A percentile compares a stretch with the other conserved stretches of the same genome.
phyloP scores from a whole-genome alignment of 2,329 filamentous ascomycete species.

The Colletotrichum ledebouriae region DNA sequence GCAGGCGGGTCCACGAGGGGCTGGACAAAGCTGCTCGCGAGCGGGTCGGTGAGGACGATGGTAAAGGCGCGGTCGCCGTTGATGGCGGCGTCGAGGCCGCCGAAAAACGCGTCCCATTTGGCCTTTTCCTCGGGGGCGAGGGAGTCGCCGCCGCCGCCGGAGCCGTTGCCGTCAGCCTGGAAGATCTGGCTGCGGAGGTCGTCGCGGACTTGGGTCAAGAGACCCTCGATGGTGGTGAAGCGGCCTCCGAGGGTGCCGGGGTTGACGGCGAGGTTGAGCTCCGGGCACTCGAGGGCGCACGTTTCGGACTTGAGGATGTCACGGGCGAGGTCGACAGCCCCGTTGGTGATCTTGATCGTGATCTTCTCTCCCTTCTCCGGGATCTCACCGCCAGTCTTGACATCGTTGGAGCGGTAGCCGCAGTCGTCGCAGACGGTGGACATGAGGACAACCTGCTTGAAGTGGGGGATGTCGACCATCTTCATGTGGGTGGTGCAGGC shows the following conservation, averaged over 20 bases:
- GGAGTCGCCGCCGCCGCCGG: conserved; percentile 87
- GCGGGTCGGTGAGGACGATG: conserved; percentile 85
- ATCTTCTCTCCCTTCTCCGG: conserved; percentile 89
- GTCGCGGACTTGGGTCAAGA: conserved; percentile 91
- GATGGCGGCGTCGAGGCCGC: conserved; percentile 81
- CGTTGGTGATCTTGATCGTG: conserved; percentile 77
- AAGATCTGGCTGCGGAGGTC: conserved; percentile 93
- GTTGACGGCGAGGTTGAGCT: conserved; percentile 88
- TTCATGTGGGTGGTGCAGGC: conserved; percentile 95
- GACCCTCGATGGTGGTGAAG: conserved; percentile 96
- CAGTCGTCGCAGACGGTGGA: conserved; percentile 92
- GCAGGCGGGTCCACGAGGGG: conserved; percentile 80
- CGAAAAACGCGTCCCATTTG: conserved; percentile 88
- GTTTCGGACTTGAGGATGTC: conserved; percentile 98
- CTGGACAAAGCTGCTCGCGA: conserved; percentile 95
- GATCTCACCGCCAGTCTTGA: conserved; percentile 96
- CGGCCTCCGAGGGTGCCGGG: conserved; percentile 94
- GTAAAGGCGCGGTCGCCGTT: conserved; percentile 84
- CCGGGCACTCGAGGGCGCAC: conserved; percentile 87
- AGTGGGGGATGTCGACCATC: conserved; percentile 97
- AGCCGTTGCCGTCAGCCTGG: conserved; percentile 76
- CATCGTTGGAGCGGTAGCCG: conserved; percentile 95
- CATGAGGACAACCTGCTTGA: conserved; percentile 98
- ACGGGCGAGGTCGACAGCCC: conserved; percentile 79
- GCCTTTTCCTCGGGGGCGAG: conserved; percentile 74